These are phyloP conservation scores for Phytophthora podocarpi DNA, from an alignment of 352 stramenopile species.

Conservation along the genomic window DNA sequence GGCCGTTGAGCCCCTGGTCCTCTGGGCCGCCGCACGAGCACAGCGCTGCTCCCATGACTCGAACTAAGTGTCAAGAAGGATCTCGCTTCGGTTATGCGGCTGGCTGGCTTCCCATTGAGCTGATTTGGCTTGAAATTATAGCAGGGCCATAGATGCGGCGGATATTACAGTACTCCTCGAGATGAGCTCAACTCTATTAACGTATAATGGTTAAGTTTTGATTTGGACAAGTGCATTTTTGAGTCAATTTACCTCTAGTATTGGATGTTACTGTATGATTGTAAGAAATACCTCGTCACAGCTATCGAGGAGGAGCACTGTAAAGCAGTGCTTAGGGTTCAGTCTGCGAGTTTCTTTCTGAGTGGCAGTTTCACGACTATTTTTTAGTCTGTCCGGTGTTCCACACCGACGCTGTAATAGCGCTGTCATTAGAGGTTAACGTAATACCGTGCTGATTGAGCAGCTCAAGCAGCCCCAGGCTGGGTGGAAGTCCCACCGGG, in stretches of 20 bases:
- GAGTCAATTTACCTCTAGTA: too few relatives aligned
- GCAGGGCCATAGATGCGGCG: slow-evolving; percentile 1
- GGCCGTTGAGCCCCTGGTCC: slow-evolving; percentile 42
- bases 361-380: background rate
- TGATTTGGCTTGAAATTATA: slow-evolving; percentile 13
- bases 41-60: slow-evolving; percentile 51
- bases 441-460: too few relatives aligned
- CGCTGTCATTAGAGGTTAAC: too few relatives aligned
- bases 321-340: too few relatives aligned
- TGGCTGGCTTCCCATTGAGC: background rate
- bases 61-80: slow-evolving; percentile 8
- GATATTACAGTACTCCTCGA: too few relatives aligned
- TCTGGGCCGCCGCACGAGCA: slow-evolving; percentile 57
- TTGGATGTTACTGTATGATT: too few relatives aligned
- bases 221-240: too few relatives aligned
- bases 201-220: too few relatives aligned
- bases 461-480: too few relatives aligned
- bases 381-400: background rate
- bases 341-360: background rate
- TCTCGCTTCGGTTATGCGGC: slow-evolving; percentile 30
- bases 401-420: background rate
- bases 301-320: background rate
- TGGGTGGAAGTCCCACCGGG: too few relatives aligned
- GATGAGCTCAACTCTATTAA: too few relatives aligned
- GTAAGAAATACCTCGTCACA: background rate